These are phyloP conservation scores for Zygosaccharomyces bailii DNA, from an alignment of 805 yeast species.

Conservation along the genomic window DNA sequence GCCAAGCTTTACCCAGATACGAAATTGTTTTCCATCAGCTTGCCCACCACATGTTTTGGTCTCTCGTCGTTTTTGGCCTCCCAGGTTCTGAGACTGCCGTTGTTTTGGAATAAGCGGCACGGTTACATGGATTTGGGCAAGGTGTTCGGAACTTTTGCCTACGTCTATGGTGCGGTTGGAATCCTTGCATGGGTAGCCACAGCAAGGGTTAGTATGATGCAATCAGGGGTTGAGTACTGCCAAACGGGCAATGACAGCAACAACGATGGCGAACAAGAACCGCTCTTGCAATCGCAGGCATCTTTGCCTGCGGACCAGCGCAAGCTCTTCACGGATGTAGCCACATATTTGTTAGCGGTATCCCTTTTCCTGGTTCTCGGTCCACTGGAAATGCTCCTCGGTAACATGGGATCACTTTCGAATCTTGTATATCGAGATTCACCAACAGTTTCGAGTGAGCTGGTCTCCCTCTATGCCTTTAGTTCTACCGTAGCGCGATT, in stretches of 20 bases:
- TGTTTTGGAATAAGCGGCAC: slow-evolving; percentile 36
- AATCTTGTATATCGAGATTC: slow-evolving; percentile 29
- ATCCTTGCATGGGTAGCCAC: slow-evolving; percentile 60
- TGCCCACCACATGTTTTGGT: slow-evolving; percentile 88
- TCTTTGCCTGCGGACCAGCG: slow-evolving; percentile 24
- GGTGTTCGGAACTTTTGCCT: slow-evolving; percentile 52
- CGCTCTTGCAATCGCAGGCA: slow-evolving; percentile 29
- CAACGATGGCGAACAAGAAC: slow-evolving; percentile 23
- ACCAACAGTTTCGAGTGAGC: slow-evolving; percentile 32
- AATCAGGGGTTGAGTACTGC: slow-evolving; percentile 33
- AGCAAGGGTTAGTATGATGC: slow-evolving; percentile 55
- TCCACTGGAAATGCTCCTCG: slow-evolving; percentile 79
- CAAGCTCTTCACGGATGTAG: slow-evolving; percentile 48
- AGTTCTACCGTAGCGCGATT: slow-evolving; percentile 70
- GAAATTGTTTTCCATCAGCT: slow-evolving; percentile 77
- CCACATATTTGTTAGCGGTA: slow-evolving; percentile 60
- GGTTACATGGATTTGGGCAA: slow-evolving; percentile 43
- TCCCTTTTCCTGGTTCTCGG: slow-evolving; percentile 71
- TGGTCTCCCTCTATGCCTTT: slow-evolving; percentile 61
- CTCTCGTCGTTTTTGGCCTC: slow-evolving; percentile 73
- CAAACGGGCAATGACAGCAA: neutral
- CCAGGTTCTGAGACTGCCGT: slow-evolving; percentile 47
- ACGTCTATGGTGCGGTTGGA: slow-evolving; percentile 55
- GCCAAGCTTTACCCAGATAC: slow-evolving; percentile 77
- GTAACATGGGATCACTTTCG: slow-evolving; percentile 77